These are phyloP conservation scores for Nicotiana otophora DNA, from an alignment of 257 asterid species.

Conservation along the genomic window DNA sequence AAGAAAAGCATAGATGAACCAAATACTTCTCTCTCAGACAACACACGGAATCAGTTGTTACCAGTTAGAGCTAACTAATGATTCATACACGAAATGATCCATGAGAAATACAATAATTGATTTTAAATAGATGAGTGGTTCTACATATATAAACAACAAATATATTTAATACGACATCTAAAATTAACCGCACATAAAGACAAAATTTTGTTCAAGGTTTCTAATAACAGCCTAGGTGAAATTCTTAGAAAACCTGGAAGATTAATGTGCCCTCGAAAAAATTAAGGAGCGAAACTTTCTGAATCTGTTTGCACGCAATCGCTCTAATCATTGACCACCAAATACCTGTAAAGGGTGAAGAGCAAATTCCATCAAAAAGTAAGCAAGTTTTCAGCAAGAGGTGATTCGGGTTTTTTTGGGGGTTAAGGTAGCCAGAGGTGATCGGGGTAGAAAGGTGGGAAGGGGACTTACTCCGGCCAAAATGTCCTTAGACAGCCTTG, in stretches of 20 bases:
- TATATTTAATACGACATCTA: neutral
- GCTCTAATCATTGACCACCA: slow-evolving; percentile 32
- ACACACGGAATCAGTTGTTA: too few relatives aligned
- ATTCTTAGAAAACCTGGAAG: neutral
- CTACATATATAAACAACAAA: neutral
- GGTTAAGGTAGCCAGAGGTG: neutral
- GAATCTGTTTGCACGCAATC: neutral
- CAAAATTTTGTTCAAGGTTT: neutral
- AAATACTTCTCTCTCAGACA: too few relatives aligned
- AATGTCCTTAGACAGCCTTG: slow-evolving; percentile 51
- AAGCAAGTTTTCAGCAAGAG: neutral
- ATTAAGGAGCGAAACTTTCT: neutral
- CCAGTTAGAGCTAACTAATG: too few relatives aligned
- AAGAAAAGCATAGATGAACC: too few relatives aligned
- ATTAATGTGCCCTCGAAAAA: neutral
- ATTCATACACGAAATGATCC: too few relatives aligned
- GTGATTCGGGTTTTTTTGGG: neutral
- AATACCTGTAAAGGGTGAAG: slow-evolving; percentile 39
- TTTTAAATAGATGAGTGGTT: neutral
- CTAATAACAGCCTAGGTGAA: neutral
- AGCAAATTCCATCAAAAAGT: slow-evolving; percentile 6
- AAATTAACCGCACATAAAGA: neutral
- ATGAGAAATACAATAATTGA: neutral
- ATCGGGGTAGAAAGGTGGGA: neutral
- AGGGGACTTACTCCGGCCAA: slow-evolving; percentile 57